Base-by-base conservation (phyloP, 805 yeast genomes). In the Blastobotrys peoriensis region DNA sequence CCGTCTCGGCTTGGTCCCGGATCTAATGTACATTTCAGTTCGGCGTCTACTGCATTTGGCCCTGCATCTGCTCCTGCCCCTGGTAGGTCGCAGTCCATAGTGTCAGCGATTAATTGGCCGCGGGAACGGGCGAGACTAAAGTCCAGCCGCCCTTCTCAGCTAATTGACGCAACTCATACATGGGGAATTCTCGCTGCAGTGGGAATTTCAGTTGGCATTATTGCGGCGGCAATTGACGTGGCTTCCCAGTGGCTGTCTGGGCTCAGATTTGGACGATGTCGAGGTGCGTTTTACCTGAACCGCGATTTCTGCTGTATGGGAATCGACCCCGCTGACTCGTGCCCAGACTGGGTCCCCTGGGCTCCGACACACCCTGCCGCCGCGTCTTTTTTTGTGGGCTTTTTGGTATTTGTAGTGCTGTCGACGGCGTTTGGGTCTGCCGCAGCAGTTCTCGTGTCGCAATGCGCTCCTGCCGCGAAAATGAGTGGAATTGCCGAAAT, bases 171-270 rank as follows among this genome's bases (percentile, higher is more conserved):
- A 3, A 56, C 71, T 2, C 75, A 73, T 50, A 70, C 74, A 40
- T 86, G 96, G 83, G 55, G 83, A 1, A 79, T 84, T 0, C 65
- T 91, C 33, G 75, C 88, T 0, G 53, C 71, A 1, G 83, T 86
- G 49, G 96, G 97, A 0, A 55, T 83, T 0, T 50, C 70, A 1
- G 82, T 86, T 36, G 98, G 98, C 1, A 53, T 78, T 1, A 76
- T 86, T 33, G 96, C 96, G 0, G 91, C 89, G 0, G 70, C 72
- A 17, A 67, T 89, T 41, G 88, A 86, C 55, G 74, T 89, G 6
- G 71, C 83, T 6, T 83, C 96, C 0, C 87, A 85, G 43, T 89
- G 91, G 77, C 66, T 91, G 18, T 83, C 85, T 2, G 79, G 81
- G 52, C 61, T 88, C 44, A 77, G 86, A 49, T 63, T 76, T 2